These are phyloP conservation scores for Golubevia pallescens DNA, from an alignment of 1,284 basidiomycete genomes.

Conservation along the genomic window DNA sequence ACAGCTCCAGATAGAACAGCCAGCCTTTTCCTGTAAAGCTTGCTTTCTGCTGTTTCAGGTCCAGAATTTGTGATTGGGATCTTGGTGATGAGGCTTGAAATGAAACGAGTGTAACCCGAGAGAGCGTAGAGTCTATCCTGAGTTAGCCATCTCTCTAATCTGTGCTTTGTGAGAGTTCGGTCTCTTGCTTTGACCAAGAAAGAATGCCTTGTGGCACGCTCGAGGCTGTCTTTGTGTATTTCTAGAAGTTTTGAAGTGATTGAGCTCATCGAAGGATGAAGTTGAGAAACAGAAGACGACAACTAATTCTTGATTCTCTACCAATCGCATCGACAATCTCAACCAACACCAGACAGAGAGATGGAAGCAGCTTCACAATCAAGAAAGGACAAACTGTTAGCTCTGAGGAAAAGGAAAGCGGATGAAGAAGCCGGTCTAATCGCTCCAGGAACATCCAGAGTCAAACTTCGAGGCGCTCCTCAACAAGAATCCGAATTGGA, in stretches of 20 bases:
- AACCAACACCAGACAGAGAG: too few species aligned
- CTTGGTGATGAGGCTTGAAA: conserved; percentile 12
- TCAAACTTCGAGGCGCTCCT: too few species aligned
- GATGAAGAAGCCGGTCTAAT: too few species aligned
- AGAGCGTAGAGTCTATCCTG: conserved; percentile 26
- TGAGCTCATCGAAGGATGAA: too few species aligned
- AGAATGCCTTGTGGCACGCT: conserved; percentile 12
- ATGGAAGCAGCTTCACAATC: too few species aligned
- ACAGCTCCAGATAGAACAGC: conserved; percentile 10
- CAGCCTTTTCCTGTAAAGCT: conserved; percentile 4
- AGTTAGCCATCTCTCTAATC: conserved; percentile 17
- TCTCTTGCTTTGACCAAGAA: conserved; percentile 11
- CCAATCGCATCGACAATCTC: too few species aligned
- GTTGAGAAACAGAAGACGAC: too few species aligned
- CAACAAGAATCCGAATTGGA: too few species aligned
- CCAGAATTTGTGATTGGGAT: background rate
- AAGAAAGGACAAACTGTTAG: too few species aligned
- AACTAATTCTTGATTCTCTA: too few species aligned
- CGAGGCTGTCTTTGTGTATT: background rate
- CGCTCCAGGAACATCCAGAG: too few species aligned
- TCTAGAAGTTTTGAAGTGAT: conserved; percentile 10
- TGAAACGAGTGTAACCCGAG: conserved; percentile 13
- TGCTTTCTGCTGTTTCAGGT: background rate
- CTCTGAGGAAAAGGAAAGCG: too few species aligned
- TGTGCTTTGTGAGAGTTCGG: conserved; percentile 2